phyloP scores from a whole-genome alignment of 306 rosid genomes.

The Gillenia trifoliata region DNA sequence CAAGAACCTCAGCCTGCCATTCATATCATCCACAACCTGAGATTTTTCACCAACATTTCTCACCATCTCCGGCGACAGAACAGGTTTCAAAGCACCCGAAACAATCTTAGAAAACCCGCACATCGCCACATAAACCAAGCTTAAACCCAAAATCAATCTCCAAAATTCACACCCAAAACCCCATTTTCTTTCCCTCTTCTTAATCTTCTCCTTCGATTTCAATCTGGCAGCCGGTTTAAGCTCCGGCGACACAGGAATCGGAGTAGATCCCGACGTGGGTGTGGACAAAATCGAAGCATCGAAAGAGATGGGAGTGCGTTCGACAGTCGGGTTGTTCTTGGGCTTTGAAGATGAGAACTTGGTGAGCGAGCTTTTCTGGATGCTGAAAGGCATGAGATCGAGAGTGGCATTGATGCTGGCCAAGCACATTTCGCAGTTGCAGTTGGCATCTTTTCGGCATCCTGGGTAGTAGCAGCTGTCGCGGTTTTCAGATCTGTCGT shows the following conservation, averaged over 20 bases:
- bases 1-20: conserved; percentile 57
- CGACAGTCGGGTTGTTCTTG: not conserved
- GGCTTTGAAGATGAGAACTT: conserved; percentile 50
- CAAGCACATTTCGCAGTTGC: conserved; percentile 67
- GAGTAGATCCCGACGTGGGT: conserved; percentile 29
- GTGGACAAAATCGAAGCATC: conserved; percentile 49
- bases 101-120: conserved; percentile 29
- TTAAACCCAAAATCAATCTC: conserved; percentile 29
- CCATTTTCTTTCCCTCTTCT: conserved; percentile 11
- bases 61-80: conserved; percentile 37
- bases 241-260: conserved; percentile 17
- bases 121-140: conserved; percentile 35
- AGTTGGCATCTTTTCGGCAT: conserved; percentile 78
- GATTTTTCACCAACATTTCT: conserved; percentile 49
- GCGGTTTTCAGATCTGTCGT: conserved; percentile 32
- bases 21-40: conserved; percentile 37
- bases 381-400: conserved; percentile 67
- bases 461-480: conserved; percentile 77
- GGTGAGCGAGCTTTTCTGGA: conserved; percentile 58
- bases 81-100: conserved; percentile 36
- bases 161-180: conserved; percentile 17
- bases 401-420: conserved; percentile 82
- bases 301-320: conserved; percentile 57
- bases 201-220: conserved; percentile 12
- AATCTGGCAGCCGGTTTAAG: conserved; percentile 32